Base-by-base conservation (phyloP, 169 alveolate genomes). In the Plasmodium blacklocki region DNA sequence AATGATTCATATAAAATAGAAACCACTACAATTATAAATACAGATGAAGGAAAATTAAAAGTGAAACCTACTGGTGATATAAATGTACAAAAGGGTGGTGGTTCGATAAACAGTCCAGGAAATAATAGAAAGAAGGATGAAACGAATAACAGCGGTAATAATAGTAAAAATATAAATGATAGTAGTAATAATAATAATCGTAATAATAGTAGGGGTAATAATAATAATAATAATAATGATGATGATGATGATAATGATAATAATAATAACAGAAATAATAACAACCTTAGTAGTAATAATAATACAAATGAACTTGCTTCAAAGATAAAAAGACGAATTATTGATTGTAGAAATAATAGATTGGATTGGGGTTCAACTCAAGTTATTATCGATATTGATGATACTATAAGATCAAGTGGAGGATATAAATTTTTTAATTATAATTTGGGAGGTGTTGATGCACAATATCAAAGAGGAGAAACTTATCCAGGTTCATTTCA, bases 351-450 rank as follows among this genome's bases (percentile, higher is more conserved):
- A 32, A 78, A 93, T 75, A 95, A 92, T 8, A 29, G 43, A 9
- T 54, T 70, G 62, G 64, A 86, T 8, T 63, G 76, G 87, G 88
- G 71, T 23, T 21, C 88, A 1, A 52, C 91, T 21, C 92, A 94
- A 93, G 96, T 94, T 6, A 88, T 95, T 45, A 93, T 95, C 15
- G 97, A 95, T 60, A 93, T 95, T 52, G 97, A 95, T 67, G 97
- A 95, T 66, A 95, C 97, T n/a, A 88, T 95, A 21, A 93, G 93
- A 73, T 95, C 97, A 19, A 95, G 97, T 62, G 97, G 97, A 0
- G 97, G 97, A 3, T 92, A 92, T 74, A 95, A 85, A 68, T 67
- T 95, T 32, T 93, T 95, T 92, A 93, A 93, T 62, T 95, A 94
- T 39, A 93, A 93, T 21, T 75, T 95, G n/a, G 97, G 97, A 9